phyloP scores from a whole-genome alignment of 371 early-diverging fungal genomes.

The Capniomyces stellatus region DNA sequence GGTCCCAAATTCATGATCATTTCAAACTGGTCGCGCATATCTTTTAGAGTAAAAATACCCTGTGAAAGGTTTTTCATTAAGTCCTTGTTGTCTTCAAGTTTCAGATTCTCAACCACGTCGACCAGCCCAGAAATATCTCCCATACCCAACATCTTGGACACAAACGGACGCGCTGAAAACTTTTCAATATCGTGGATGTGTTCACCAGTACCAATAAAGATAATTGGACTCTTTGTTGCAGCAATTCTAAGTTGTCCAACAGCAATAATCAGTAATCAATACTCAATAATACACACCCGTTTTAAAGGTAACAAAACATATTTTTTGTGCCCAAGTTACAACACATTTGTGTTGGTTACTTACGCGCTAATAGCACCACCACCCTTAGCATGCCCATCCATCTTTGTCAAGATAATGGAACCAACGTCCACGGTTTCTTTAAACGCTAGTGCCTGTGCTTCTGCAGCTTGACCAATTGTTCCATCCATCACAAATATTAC shows the following conservation, averaged over 20 bases:
- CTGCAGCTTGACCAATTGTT: constrained; percentile 98
- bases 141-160: constrained; percentile 93
- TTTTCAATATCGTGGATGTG: constrained; percentile 94
- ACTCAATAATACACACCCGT: too few species aligned
- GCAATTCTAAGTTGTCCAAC: constrained; percentile 68
- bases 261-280: too few species aligned
- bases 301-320: too few species aligned
- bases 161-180: constrained; percentile 87
- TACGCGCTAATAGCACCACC: constrained; percentile 97
- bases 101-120: constrained; percentile 85
- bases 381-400: constrained; percentile 99
- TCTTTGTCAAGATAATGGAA: constrained; percentile 97
- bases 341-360: background rate
- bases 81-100: constrained; percentile 72
- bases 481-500: constrained; percentile 99
- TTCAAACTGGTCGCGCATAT: constrained; percentile 94
- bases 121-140: constrained; percentile 90
- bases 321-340: too few species aligned
- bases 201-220: constrained; percentile 98
- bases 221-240: constrained; percentile 92
- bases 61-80: constrained; percentile 85
- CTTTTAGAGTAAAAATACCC: constrained; percentile 87
- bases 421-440: constrained; percentile 94
- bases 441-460: constrained; percentile 91
- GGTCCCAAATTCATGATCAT: constrained; percentile 92